These are phyloP conservation scores for Hymenotorrendiella dingleyae DNA, from an alignment of 2,329 filamentous ascomycete species.

Conservation along the genomic window DNA sequence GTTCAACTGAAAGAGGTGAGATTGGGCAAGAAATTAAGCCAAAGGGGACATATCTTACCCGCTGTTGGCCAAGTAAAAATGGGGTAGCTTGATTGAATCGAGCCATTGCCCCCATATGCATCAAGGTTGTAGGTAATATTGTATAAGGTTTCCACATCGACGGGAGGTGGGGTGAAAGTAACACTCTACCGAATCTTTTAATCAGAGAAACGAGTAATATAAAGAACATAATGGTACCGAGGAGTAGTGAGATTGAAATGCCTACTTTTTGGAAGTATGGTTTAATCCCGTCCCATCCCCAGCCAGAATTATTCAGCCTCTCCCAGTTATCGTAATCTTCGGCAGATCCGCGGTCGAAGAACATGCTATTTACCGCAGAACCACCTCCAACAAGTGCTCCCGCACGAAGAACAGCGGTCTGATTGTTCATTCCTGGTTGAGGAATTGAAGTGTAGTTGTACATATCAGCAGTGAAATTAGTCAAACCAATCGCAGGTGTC, in stretches of 20 bases:
- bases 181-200: constrained; percentile 27
- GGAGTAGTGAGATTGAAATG: no score
- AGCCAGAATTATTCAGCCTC: constrained; percentile 40
- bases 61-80: constrained; percentile 5
- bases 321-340: constrained; percentile 43
- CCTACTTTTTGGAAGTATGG: constrained; percentile 44
- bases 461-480: no score
- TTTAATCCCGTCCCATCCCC: constrained; percentile 43
- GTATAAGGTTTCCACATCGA: constrained; percentile 29
- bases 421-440: constrained; percentile 34
- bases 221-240: no score
- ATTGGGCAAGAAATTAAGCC: neutral
- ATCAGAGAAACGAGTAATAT: no score
- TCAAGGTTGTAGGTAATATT: constrained; percentile 31
- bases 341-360: constrained; percentile 12
- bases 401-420: constrained; percentile 27
- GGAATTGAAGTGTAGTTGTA: constrained; percentile 29
- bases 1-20: constrained; percentile 1
- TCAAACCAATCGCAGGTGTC: no score
- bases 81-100: constrained; percentile 38
- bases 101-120: constrained; percentile 46
- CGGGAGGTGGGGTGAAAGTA: constrained; percentile 31
- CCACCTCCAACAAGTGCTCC: constrained; percentile 42
- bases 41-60: constrained; percentile 1
- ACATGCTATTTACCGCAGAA: constrained; percentile 31